A percentile compares a stretch with the other conserved stretches of the same genome.
Evolutionary conservation across 2,329 filamentous ascomycete species (phyloP).

Genomic region (Epichloe typhina): DNA sequence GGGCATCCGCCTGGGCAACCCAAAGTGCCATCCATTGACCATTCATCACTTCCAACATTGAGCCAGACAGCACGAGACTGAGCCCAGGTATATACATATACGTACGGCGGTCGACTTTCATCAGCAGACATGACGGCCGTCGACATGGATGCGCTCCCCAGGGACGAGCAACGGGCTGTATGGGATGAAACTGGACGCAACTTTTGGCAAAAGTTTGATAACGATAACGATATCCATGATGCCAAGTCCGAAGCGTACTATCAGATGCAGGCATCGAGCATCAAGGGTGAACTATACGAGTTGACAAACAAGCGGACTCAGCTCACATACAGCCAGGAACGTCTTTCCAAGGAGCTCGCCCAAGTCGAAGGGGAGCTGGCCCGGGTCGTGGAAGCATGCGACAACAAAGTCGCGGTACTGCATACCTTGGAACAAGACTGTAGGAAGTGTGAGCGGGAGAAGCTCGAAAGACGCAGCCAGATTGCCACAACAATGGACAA

Average conservation of each 20-base stretch:
- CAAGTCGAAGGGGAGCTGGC: slow-evolving; percentile 26
- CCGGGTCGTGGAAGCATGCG: slow-evolving; percentile 15
- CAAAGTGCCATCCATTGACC: background rate
- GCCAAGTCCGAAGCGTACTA: slow-evolving; percentile 14
- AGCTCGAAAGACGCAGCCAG: slow-evolving; percentile 16
- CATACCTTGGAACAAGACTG: slow-evolving; percentile 20
- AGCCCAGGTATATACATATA: no score
- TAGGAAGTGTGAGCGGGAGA: slow-evolving; percentile 14
- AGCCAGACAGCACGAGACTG: no score
- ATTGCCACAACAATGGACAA: slow-evolving; percentile 18
- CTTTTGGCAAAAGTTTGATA: slow-evolving; percentile 20
- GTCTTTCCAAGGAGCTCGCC: slow-evolving; percentile 18
- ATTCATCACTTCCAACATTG: no score
- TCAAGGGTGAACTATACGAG: slow-evolving; percentile 16
- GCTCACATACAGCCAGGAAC: slow-evolving; percentile 15
- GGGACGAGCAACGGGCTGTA: slow-evolving; percentile 19
- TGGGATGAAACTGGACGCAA: slow-evolving; percentile 24
- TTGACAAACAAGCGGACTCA: slow-evolving; percentile 16
- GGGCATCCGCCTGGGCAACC: background rate
- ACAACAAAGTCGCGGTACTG: slow-evolving; percentile 22
- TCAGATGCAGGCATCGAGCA: slow-evolving; percentile 13
- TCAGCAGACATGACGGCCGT: slow-evolving; percentile 9
- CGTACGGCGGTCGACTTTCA: background rate
- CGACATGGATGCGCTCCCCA: slow-evolving; percentile 17
- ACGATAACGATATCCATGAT: slow-evolving; percentile 12